Evolutionary conservation across 352 stramenopile genomes (phyloP), one percentile per base, ranked within the genome.

Genomic region (Phytopythium montanum): DNA sequence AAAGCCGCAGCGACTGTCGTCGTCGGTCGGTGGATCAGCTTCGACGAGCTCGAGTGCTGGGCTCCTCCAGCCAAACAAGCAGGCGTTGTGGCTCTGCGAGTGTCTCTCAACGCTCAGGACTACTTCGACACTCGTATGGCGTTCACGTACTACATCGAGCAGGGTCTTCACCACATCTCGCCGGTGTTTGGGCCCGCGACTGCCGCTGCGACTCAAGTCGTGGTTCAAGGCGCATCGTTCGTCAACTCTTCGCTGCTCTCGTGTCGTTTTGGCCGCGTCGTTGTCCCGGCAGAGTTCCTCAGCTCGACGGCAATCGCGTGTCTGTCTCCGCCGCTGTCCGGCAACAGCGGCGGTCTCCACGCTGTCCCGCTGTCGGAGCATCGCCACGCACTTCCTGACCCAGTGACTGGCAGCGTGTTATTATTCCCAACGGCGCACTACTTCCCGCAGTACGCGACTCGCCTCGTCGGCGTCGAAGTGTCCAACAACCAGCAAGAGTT

Each of bases 401-500:
- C 90, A 8, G 70, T 73, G 12, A 70, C 77, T 28, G 80, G 73
- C 0, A 92, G 72, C n/a, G 63, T 75, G 5, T 81, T 87, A 33
- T 64, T 98, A 14, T 97, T 97, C 50, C 87, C 88, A 4, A 65
- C 70, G 5, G 73, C 80, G 0, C 81, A 96, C 50, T 85, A 89
- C 54, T 98, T 97, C 60, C 94, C 94, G 1, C 79, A 95, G 55
- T 96, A 96, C 58, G 72, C 82, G 12, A 82, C 75, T 5, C 86
- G 88, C n/a, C 62, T 98, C 10, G 90, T 98, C 6, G 77, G 80
- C 0, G 66, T 99, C 3, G 96, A 99, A 60, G 82, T 98, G 0
- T 97, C 89, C 23, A 98, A 97, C 62, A 99, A 99, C 64, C 87
- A 90, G 14, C 91, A 98, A 64, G 96, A 99, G 57, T 99, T 95